Base-by-base conservation (phyloP, 2,329 filamentous ascomycete species). In the Trichoderma sp. region DNA sequence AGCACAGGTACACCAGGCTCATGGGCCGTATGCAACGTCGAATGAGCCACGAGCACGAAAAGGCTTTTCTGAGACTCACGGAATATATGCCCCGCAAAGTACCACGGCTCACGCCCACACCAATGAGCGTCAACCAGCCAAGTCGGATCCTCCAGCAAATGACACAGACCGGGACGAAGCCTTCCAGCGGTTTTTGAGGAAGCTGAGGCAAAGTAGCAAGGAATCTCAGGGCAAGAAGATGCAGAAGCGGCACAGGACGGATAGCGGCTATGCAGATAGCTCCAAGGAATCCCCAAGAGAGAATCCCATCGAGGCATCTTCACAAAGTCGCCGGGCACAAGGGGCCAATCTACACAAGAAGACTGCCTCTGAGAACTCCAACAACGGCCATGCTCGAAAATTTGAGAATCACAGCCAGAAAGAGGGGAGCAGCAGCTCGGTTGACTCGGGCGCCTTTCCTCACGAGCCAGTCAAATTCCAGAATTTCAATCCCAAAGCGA, bases 401-500 rank as follows among this genome's bases (percentile, higher is more conserved):
- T 11, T 10, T 1, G n/a, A 32, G 8, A 55, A n/a, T n/a, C n/a
- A 14, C 10, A 60, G 16, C 65, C 67, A 43, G 58, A 65, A 68
- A 43, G 71, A 71, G 1, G 68, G 46, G 16, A 72, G 73, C 24
- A 67, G 56, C 4, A 72, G 73, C 70, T 75, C 73, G 2, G 71
- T 70, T 3, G 73, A 74, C 70, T 76, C 74, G 4, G 74, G 73
- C 8, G 54, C 72, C 37, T 72, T n/a, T 24, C 49, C 72, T 8
- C 68, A 70, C 30, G 24, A 59, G 3, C 26, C 68, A 7, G 13
- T 59, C 26, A 69, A 71, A 32, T 64, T 68, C 24, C 72, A 70
- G 26, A 72, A 70, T 0, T 71, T 78, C 70, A 79, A 79, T 55
- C 77, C 77, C 5, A 75, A 72, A 69, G 77, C 77, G 49, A 76